These are phyloP conservation scores for Talaromyces pinophilus DNA, from an alignment of 2,329 filamentous ascomycete genomes.

Conservation along the genomic window DNA sequence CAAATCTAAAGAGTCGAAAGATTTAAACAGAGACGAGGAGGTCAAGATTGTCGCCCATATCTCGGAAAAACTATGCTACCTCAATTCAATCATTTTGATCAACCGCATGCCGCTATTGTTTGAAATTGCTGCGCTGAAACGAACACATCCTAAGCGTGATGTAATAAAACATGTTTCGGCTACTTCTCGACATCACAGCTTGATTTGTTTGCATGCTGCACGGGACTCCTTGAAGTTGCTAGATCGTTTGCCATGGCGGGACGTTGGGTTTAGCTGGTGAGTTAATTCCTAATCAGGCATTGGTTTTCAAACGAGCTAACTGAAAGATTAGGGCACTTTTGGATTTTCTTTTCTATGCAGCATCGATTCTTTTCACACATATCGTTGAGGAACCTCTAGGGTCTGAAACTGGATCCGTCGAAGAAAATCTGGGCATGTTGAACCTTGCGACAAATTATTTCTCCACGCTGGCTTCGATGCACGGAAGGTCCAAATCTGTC, in stretches of 20 bases:
- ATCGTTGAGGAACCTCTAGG: constrained; percentile 89
- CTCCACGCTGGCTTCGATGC: constrained; percentile 72
- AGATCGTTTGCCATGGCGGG: constrained; percentile 90
- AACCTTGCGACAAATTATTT: constrained; percentile 86
- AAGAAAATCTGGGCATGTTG: constrained; percentile 83
- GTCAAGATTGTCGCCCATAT: constrained; percentile 86
- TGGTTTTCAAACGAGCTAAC: not conserved
- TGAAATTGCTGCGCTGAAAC: constrained; percentile 47
- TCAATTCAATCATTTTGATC: constrained; percentile 93
- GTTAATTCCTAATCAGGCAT: constrained; percentile 33
- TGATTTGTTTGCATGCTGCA: constrained; percentile 84
- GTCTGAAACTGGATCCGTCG: constrained; percentile 59
- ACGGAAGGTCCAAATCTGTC: constrained; percentile 80
- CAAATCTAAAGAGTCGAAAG: constrained; percentile 67
- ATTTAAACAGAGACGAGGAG: constrained; percentile 75
- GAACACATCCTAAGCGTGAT: constrained; percentile 70
- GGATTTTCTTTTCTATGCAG: constrained; percentile 89
- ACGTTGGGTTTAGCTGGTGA: constrained; percentile 90
- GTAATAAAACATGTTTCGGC: constrained; percentile 25
- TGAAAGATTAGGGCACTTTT: constrained; percentile 66
- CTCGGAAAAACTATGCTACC: constrained; percentile 89
- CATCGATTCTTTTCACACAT: constrained; percentile 90
- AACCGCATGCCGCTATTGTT: constrained; percentile 95
- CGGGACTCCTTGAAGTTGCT: constrained; percentile 86
- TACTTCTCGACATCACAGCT: constrained; percentile 82